Percentiles rank a stretch among this genome's conserved stretches.
Conservation (phyloP, 805 yeast species). For the Candida arabinofermentans region DNA sequence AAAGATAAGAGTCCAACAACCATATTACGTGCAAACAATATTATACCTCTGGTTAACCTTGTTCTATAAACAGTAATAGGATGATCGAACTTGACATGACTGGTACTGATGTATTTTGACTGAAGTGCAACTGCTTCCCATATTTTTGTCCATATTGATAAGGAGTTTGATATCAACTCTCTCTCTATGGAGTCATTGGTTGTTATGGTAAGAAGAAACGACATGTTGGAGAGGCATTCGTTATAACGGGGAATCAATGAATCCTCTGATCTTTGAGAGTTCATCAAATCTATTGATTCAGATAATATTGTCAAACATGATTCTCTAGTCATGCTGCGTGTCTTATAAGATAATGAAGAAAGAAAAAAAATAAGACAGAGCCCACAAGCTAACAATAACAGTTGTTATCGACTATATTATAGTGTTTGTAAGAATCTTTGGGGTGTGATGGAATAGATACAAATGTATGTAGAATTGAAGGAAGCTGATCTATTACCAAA, state of each 20-base stretch:
- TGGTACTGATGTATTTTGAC: neutral
- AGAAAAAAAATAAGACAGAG: neutral
- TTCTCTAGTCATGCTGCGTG: slow-evolving; percentile 12
- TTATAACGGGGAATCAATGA: slow-evolving; percentile 3
- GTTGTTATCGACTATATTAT: neutral
- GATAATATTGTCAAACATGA: slow-evolving; percentile 13
- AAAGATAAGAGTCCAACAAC: slow-evolving; percentile 17
- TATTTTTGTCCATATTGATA: slow-evolving; percentile 20
- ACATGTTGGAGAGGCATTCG: slow-evolving; percentile 12
- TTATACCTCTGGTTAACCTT: slow-evolving; percentile 21
- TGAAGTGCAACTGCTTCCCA: slow-evolving; percentile 9
- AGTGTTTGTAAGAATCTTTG: no score
- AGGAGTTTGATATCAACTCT: slow-evolving; percentile 14
- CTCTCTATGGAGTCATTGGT: slow-evolving; percentile 12
- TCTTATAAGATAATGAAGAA: neutral
- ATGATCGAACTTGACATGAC: neutral
- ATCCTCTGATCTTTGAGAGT: neutral
- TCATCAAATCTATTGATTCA: slow-evolving; percentile 10
- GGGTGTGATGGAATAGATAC: no score
- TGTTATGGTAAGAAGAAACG: slow-evolving; percentile 11
- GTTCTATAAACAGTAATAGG: slow-evolving; percentile 6
- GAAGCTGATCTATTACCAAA: no score
- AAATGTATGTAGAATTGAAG: no score
- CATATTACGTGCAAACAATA: slow-evolving; percentile 21
- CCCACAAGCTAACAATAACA: neutral